phyloP scores from a whole-genome alignment of 1,139 yeast species.

The Yamadazyma sp. region DNA sequence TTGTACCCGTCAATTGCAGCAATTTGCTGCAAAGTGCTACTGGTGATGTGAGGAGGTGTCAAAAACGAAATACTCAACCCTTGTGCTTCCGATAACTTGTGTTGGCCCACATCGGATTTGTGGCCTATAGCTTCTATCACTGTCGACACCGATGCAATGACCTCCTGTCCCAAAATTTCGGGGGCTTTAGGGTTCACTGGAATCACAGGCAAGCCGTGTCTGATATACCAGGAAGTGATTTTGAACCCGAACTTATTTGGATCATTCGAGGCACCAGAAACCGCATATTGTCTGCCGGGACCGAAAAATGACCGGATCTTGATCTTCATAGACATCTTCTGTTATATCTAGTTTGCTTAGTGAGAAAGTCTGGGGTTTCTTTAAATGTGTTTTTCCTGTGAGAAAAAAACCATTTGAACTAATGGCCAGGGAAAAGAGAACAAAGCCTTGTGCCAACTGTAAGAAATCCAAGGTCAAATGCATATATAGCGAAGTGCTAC shows the following conservation, averaged over 20 bases:
- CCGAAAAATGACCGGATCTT: conserved; percentile 52
- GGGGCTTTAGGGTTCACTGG: conserved; percentile 64
- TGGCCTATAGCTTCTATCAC: conserved; percentile 28
- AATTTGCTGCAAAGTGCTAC: conserved; percentile 45
- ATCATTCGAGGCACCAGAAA: conserved; percentile 72
- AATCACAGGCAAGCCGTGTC: conserved; percentile 55
- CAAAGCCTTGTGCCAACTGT: conserved; percentile 66
- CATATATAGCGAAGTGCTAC: conserved; percentile 43
- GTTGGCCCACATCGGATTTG: conserved; percentile 24
- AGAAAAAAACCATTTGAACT: not conserved
- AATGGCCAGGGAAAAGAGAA: conserved; percentile 45
- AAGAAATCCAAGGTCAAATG: conserved; percentile 67
- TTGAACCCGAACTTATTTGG: conserved; percentile 69
- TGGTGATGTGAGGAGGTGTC: conserved; percentile 69
- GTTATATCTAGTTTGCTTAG: not conserved
- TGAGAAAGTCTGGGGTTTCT: conserved; percentile 3
- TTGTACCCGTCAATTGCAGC: conserved; percentile 29
- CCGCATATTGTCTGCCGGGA: conserved; percentile 55
- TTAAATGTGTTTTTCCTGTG: not conserved
- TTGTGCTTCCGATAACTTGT: conserved; percentile 31
- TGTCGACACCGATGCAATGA: conserved; percentile 35
- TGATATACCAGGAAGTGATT: conserved; percentile 67
- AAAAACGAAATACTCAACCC: conserved; percentile 62
- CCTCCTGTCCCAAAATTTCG: conserved; percentile 46
- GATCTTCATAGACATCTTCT: conserved; percentile 38